Base-by-base conservation (phyloP, 1,284 basidiomycete species). In the Ustilago curta region DNA sequence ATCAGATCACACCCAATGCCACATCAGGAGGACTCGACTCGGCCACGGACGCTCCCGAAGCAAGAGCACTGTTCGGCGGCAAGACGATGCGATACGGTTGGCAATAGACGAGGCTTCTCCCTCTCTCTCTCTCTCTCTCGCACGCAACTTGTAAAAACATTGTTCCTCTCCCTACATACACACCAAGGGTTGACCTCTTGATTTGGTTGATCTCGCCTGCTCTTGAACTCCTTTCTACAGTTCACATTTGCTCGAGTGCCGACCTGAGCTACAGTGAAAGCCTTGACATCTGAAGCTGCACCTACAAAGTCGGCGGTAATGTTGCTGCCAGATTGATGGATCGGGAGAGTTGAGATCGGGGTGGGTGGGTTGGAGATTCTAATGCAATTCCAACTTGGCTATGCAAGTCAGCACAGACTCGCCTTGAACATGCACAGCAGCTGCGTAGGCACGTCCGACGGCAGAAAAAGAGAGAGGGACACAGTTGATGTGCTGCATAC, bases 1-100 rank as follows among this genome's bases (percentile, higher is more conserved):
- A 76, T 44, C 77, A 84, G 51, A 78, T 84, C 54, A 79, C 80
- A 43, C 82, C 82, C 11, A 78, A 76, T 21, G 69, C 49, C 8
- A 72, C 64, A 25, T 77, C 74, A 32, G 79, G 79, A 47, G 79
- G 79, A n/a, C 48, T 57, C 40, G 65, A 71, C 23, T 53, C 58
- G 12, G 54, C 40, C n/a, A 35, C 63, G n/a, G 72, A 75, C 39
- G 67, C 67, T 50, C 72, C 67, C 51, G 59, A 75, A 54, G 59
- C 67, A 25, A 51, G 72, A 12, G 73, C 73, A 0, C 47, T 76
- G 32, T 76, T 76, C 55, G 73, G 73, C 37, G 73, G 73, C 49
- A 76, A 76, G 73, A 76, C 73, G 1, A 67, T 76, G 53, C 63
- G 68, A 25, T 76, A 76, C 72, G 71, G 71, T 21, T 69, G 66